Evolutionary conservation across 2,329 filamentous ascomycete species (phyloP).

Genomic region (Venturiaceae sp.): DNA sequence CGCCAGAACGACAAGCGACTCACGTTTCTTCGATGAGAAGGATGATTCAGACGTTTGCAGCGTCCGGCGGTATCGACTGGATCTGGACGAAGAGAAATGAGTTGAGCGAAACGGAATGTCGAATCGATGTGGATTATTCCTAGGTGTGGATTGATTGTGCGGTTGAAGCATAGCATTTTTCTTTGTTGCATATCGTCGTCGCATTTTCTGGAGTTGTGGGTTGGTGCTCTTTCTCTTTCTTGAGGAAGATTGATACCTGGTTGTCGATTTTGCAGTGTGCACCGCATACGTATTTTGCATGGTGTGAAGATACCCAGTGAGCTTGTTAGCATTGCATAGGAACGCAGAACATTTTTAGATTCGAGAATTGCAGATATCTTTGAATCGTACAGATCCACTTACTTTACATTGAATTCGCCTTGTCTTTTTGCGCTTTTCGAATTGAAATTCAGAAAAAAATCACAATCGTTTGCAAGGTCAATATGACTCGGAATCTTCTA

Average conservation of each 20-base stretch:
- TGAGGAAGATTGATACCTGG: too few relatives aligned
- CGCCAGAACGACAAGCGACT: slow-evolving; percentile 12
- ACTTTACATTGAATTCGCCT: too few relatives aligned
- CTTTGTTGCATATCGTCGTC: background rate
- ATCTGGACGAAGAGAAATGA: slow-evolving; percentile 15
- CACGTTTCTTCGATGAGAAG: slow-evolving; percentile 23
- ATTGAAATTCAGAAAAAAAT: background rate
- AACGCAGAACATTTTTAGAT: background rate
- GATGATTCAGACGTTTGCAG: slow-evolving; percentile 16
- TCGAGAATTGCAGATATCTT: background rate
- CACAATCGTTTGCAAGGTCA: too few relatives aligned
- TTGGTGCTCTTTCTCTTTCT: background rate
- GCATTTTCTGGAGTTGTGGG: background rate
- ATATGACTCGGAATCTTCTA: too few relatives aligned
- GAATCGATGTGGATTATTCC: too few relatives aligned
- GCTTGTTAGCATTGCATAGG: slow-evolving; percentile 6
- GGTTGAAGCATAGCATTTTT: background rate
- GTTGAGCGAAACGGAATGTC: background rate
- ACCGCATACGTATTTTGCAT: slow-evolving; percentile 2
- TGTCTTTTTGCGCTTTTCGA: too few relatives aligned
- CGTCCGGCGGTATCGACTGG: slow-evolving; percentile 26
- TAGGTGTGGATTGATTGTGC: too few relatives aligned
- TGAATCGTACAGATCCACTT: background rate
- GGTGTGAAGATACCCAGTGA: slow-evolving; percentile 9
- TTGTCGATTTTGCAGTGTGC: background rate